Conservation (phyloP, 331 rosid genomes). For the Cydonia oblonga region DNA sequence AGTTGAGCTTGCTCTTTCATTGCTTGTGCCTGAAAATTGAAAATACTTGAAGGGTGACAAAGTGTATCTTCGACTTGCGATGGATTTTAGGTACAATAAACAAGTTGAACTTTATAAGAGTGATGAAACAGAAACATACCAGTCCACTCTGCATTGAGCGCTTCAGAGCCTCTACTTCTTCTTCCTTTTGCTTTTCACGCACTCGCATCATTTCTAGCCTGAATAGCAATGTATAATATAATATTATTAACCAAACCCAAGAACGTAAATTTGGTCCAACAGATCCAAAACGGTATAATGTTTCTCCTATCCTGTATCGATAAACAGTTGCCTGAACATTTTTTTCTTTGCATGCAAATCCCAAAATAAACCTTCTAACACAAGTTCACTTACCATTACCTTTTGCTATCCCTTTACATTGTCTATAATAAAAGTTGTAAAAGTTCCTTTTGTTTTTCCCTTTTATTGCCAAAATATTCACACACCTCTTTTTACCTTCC, state of each 20-base stretch:
- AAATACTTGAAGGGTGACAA: not conserved
- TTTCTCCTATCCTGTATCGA: not conserved
- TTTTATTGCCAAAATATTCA: not conserved
- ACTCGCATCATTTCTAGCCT: conserved; percentile 68
- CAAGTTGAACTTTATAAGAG: not conserved
- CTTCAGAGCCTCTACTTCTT: conserved; percentile 63
- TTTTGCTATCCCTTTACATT: too few relatives aligned
- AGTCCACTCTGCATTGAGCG: conserved; percentile 91
- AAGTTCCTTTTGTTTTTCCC: not conserved
- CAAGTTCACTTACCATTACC: too few relatives aligned
- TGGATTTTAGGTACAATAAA: not conserved
- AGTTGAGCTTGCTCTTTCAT: conserved; percentile 99
- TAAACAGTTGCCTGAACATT: not conserved
- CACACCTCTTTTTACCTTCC: too few relatives aligned
- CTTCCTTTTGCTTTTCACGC: conserved; percentile 86
- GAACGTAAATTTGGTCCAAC: not conserved
- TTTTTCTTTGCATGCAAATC: too few relatives aligned
- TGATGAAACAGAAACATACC: conserved; percentile 38
- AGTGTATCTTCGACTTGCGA: not conserved
- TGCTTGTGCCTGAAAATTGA: conserved; percentile 72
- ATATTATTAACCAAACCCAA: not conserved
- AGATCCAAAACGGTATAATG: not conserved
- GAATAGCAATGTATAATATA: not conserved
- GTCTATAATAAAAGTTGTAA: too few relatives aligned
- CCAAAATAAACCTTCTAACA: too few relatives aligned